These are phyloP conservation scores for Micractinium sp. DNA, from an alignment of 139 green algal genomes.

Conservation along the genomic window DNA sequence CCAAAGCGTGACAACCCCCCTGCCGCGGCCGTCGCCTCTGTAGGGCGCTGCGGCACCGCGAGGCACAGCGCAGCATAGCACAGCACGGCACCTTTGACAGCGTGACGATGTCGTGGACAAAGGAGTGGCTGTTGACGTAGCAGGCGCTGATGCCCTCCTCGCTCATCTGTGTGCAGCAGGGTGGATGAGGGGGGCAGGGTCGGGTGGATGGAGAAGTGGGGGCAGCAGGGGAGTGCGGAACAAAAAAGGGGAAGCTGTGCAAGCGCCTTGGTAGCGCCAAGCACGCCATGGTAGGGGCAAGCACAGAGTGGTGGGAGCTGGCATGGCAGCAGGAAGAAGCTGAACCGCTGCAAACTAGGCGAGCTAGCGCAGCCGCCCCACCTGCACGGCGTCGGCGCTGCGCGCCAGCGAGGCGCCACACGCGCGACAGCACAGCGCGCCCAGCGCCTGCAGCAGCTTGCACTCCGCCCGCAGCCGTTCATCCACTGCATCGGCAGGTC, in stretches of 20 bases:
- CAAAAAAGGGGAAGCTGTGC: too few relatives aligned
- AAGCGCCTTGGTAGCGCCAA: too few relatives aligned
- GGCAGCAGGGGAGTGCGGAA: too few relatives aligned
- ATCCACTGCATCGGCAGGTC: slow-evolving; percentile 1
- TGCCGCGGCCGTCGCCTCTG: too few relatives aligned
- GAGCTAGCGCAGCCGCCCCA: not conserved
- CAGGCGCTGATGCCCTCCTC: slow-evolving; percentile 52
- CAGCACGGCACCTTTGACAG: slow-evolving; percentile 28
- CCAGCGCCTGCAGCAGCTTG: slow-evolving; percentile 19
- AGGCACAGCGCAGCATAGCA: not conserved
- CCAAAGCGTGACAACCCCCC: not conserved
- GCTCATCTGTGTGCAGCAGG: slow-evolving; percentile 42
- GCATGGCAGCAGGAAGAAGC: not conserved
- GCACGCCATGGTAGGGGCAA: too few relatives aligned
- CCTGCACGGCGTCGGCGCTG: slow-evolving; percentile 20
- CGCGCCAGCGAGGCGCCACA: slow-evolving; percentile 23
- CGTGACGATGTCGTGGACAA: slow-evolving; percentile 63
- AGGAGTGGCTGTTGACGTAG: slow-evolving; percentile 59
- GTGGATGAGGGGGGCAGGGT: too few relatives aligned
- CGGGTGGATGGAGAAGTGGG: not conserved
- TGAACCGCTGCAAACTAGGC: too few relatives aligned
- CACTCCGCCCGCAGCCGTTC: slow-evolving; percentile 30
- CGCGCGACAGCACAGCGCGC: slow-evolving; percentile 26
- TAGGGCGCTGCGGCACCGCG: too few relatives aligned
- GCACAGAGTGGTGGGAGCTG: too few relatives aligned